Evolutionary conservation across 2,329 filamentous ascomycete species (phyloP).

Genomic region (Monilinia aucupariae): DNA sequence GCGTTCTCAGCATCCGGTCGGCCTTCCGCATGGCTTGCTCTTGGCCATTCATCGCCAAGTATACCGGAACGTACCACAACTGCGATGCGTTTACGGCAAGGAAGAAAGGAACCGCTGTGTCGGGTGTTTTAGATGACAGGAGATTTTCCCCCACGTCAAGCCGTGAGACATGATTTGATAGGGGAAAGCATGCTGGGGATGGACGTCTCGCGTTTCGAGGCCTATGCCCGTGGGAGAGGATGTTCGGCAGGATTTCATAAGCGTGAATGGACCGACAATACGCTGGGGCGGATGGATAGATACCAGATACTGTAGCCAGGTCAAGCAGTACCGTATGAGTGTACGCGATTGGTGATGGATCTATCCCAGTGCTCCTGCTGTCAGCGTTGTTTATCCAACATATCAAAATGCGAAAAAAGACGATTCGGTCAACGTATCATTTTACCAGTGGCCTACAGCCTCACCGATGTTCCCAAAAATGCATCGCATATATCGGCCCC

Average conservation of each 20-base stretch:
- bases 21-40: background rate
- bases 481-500: background rate
- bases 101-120: background rate
- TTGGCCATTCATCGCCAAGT: slow-evolving; percentile 18
- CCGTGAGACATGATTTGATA: background rate
- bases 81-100: background rate
- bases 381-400: background rate
- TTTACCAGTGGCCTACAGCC: background rate
- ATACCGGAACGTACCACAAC: slow-evolving; percentile 15
- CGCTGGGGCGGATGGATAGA: background rate
- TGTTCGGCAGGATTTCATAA: background rate
- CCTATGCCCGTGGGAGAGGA: background rate
- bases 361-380: background rate
- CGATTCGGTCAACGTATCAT: background rate
- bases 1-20: background rate
- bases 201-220: background rate
- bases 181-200: background rate
- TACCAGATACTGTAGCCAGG: background rate
- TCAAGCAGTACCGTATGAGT: too few relatives aligned
- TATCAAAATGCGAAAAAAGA: background rate
- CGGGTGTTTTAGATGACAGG: background rate
- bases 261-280: background rate
- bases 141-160: background rate
- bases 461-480: slow-evolving; percentile 11
- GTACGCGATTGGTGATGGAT: background rate